A percentile compares a stretch with the other conserved stretches of the same genome.
Evolutionary conservation across 2,329 filamentous ascomycete species (phyloP).

Genomic region (Cercospora citrullina): DNA sequence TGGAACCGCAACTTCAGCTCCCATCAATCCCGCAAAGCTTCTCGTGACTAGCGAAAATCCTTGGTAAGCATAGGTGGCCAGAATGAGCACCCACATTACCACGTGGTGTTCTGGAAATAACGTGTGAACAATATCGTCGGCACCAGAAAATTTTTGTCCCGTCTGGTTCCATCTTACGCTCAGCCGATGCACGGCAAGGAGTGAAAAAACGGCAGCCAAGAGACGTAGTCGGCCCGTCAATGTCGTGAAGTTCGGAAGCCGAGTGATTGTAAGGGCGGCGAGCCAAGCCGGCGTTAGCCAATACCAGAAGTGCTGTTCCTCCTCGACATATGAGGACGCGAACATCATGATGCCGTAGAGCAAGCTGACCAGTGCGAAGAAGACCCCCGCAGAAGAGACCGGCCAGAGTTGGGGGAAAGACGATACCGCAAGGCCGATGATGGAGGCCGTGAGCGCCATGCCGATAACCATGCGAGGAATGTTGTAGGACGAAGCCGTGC

Average conservation of each 20-base stretch:
- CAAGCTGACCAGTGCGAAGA: slow-evolving; percentile 39
- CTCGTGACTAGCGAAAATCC: slow-evolving; percentile 46
- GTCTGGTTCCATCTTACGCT: slow-evolving; percentile 91
- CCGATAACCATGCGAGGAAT: slow-evolving; percentile 60
- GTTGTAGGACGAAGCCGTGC: slow-evolving; percentile 90
- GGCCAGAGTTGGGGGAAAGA: slow-evolving; percentile 35
- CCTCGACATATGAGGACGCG: slow-evolving; percentile 94
- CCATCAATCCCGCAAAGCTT: slow-evolving; percentile 34
- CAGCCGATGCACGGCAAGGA: slow-evolving; percentile 65
- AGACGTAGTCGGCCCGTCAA: slow-evolving; percentile 4
- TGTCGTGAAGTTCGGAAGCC: slow-evolving; percentile 10
- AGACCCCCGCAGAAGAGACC: slow-evolving; percentile 50
- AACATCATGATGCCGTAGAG: slow-evolving; percentile 90
- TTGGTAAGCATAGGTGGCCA: slow-evolving; percentile 66
- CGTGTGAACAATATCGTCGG: slow-evolving; percentile 76
- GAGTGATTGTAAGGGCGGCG: slow-evolving; percentile 35
- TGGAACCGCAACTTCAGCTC: slow-evolving; percentile 33
- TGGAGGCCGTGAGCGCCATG: slow-evolving; percentile 44
- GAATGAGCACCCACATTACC: slow-evolving; percentile 73
- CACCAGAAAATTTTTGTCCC: slow-evolving; percentile 92
- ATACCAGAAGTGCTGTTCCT: slow-evolving; percentile 99
- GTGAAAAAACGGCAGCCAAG: slow-evolving; percentile 25
- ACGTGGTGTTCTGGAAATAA: slow-evolving; percentile 65
- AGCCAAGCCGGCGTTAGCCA: slow-evolving; percentile 76
- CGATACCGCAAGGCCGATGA: slow-evolving; percentile 43